Evolutionary conservation across 176 grass and related monocot species (phyloP).

Genomic region (Zizania latifolia): DNA sequence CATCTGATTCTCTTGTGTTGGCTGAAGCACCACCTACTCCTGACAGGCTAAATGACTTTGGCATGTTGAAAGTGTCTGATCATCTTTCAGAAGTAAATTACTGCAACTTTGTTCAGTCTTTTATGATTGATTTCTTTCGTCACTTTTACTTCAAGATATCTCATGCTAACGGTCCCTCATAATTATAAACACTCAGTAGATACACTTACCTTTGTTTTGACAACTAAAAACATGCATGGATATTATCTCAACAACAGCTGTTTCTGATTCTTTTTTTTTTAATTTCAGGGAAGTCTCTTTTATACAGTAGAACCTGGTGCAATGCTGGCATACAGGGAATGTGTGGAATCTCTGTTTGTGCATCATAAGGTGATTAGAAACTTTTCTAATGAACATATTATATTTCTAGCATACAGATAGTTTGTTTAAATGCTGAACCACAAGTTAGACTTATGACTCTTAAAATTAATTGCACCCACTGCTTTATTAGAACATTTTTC

Average conservation of each 20-base stretch:
- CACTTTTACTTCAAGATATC: neutral
- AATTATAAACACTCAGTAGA: slow-evolving; percentile 7
- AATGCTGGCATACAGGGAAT: slow-evolving; percentile 84
- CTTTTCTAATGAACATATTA: slow-evolving; percentile 17
- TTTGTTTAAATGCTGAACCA: slow-evolving; percentile 15
- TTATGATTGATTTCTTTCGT: slow-evolving; percentile 20
- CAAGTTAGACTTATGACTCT: neutral
- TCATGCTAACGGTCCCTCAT: neutral
- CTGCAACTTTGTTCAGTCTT: neutral
- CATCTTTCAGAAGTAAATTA: slow-evolving; percentile 64
- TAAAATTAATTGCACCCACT: neutral
- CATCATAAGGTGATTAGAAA: slow-evolving; percentile 62
- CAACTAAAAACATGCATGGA: slow-evolving; percentile 6
- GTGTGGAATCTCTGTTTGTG: slow-evolving; percentile 62
- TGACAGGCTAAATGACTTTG: slow-evolving; percentile 64
- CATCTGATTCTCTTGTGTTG: slow-evolving; percentile 33
- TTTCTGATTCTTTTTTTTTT: slow-evolving; percentile 27
- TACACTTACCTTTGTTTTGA: neutral
- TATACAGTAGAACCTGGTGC: slow-evolving; percentile 67
- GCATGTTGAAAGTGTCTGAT: slow-evolving; percentile 69
- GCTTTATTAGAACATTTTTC: neutral
- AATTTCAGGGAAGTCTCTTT: slow-evolving; percentile 75
- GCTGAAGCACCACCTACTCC: slow-evolving; percentile 78
- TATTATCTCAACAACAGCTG: neutral
- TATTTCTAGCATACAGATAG: neutral